These are phyloP conservation scores for Borovskyia barvae DNA, from an alignment of 208 protist genomes.

Conservation along the genomic window DNA sequence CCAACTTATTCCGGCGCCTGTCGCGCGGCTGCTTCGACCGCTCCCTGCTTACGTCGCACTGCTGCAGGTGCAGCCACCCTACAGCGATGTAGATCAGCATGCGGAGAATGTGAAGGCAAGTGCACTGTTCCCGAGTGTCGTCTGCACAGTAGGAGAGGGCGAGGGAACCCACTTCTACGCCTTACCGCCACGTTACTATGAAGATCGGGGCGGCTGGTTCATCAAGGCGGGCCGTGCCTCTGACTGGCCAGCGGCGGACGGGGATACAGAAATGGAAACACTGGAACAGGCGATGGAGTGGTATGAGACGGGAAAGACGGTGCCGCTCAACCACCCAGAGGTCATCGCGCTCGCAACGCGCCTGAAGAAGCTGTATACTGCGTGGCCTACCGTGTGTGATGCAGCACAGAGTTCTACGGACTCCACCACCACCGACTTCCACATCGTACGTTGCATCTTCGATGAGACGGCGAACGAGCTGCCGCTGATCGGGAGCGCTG, in stretches of 20 bases:
- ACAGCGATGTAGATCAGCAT: slow-evolving; percentile 16
- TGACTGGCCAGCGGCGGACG: neutral
- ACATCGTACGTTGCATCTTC: slow-evolving; percentile 20
- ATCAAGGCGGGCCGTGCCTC: slow-evolving; percentile 24
- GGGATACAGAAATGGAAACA: neutral
- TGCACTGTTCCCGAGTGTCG: slow-evolving; percentile 12
- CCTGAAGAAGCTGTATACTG: slow-evolving; percentile 3
- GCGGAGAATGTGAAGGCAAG: slow-evolving; percentile 16
- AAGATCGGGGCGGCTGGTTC: slow-evolving; percentile 21
- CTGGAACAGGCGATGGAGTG: slow-evolving; percentile 16
- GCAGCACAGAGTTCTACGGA: neutral
- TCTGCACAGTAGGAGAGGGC: slow-evolving; percentile 8
- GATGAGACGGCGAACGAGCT: slow-evolving; percentile 11
- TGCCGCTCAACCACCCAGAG: neutral
- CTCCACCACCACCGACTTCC: slow-evolving; percentile 9
- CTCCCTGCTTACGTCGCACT: slow-evolving; percentile 19
- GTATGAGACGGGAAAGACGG: slow-evolving; percentile 10
- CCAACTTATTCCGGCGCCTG: slow-evolving; percentile 3
- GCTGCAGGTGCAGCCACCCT: slow-evolving; percentile 7
- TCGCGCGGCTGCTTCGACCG: neutral
- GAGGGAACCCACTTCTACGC: slow-evolving; percentile 20
- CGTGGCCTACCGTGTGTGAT: slow-evolving; percentile 15
- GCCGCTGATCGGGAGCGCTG: slow-evolving; percentile 18
- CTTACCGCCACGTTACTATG: slow-evolving; percentile 33
- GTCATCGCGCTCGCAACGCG: neutral